These are phyloP conservation scores for Heliocybe sulcata DNA, from an alignment of 1,284 basidiomycete genomes.

Conservation along the genomic window DNA sequence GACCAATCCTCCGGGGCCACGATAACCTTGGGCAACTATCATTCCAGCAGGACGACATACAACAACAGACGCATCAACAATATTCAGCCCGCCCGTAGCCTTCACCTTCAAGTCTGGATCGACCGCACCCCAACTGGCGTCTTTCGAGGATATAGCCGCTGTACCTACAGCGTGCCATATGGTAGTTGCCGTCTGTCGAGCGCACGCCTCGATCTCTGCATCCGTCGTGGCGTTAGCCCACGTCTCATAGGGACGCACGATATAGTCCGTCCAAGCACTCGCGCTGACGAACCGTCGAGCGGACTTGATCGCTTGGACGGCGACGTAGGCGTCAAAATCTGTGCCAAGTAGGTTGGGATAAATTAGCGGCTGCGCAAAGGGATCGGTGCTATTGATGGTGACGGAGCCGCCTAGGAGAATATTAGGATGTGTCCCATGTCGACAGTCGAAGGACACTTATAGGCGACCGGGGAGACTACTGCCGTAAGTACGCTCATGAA, in stretches of 20 bases:
- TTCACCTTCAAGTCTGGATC: constrained; percentile 19
- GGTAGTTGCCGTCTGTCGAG: constrained; percentile 4
- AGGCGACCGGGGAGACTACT: constrained; percentile 4
- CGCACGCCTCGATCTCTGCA: constrained; percentile 11
- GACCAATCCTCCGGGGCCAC: too few species aligned
- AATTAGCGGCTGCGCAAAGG: constrained; percentile 16
- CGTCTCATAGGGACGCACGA: constrained; percentile 7
- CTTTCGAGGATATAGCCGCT: constrained; percentile 14
- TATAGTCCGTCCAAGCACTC: constrained; percentile 12
- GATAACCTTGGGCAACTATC: too few species aligned
- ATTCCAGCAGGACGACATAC: constrained; percentile 9
- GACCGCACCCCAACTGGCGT: constrained; percentile 13
- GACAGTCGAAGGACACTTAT: not conserved
- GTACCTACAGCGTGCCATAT: constrained; percentile 17
- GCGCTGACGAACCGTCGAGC: constrained; percentile 10
- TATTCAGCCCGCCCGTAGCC: constrained; percentile 14
- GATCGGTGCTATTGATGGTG: constrained; percentile 14
- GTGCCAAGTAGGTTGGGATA: constrained; percentile 20
- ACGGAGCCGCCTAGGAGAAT: constrained; percentile 11
- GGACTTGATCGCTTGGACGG: constrained; percentile 8
- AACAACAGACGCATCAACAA: constrained; percentile 21
- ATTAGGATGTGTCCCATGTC: not conserved
- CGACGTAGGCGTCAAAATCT: constrained; percentile 7
- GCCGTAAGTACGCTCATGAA: constrained; percentile 4
- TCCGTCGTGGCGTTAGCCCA: constrained; percentile 12